These are phyloP conservation scores for Isabelozyma gotoi DNA, from an alignment of 805 yeast species.

Conservation along the genomic window DNA sequence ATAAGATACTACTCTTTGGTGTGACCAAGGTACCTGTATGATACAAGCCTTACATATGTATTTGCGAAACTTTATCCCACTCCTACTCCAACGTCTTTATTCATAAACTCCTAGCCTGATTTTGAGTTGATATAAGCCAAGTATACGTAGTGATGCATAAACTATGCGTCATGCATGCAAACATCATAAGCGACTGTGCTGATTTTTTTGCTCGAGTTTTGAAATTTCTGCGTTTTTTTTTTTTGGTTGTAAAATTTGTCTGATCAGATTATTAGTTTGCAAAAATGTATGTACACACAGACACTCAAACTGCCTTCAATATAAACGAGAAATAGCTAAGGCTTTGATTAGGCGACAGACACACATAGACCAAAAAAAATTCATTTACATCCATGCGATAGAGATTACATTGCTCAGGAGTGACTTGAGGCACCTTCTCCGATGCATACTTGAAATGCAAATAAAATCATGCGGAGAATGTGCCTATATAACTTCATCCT, in stretches of 20 bases:
- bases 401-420: too few relatives aligned
- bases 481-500: too few relatives aligned
- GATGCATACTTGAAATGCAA: background rate
- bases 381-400: too few relatives aligned
- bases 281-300: too few relatives aligned
- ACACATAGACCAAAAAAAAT: too few relatives aligned
- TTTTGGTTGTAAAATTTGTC: background rate
- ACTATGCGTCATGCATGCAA: background rate
- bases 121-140: background rate
- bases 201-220: background rate
- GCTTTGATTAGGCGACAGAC: too few relatives aligned
- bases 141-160: background rate
- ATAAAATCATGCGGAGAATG: background rate
- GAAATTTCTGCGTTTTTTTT: background rate
- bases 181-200: background rate
- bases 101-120: background rate
- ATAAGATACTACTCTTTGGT: too few relatives aligned
- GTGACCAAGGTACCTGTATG: too few relatives aligned
- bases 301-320: too few relatives aligned
- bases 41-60: background rate
- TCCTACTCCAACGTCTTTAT: background rate
- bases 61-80: background rate
- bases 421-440: background rate
- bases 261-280: background rate
- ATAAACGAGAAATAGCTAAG: too few relatives aligned